Percentiles rank a stretch among this genome's conserved stretches.
Evolutionary conservation across 2,329 filamentous ascomycete genomes (phyloP).

Genomic region (Ceratocystis colombiana): DNA sequence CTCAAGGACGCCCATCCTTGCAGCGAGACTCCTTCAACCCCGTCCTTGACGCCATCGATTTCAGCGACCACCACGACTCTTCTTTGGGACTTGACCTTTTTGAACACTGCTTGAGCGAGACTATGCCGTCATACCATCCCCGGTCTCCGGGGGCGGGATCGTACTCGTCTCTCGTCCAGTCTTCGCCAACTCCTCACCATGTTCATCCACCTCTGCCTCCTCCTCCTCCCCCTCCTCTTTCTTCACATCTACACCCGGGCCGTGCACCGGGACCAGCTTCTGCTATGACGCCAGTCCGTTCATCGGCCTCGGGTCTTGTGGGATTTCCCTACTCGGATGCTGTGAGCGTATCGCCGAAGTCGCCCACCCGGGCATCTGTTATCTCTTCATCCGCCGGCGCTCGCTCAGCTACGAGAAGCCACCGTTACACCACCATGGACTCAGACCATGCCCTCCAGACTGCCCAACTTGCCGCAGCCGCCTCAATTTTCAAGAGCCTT

Average conservation of each 20-base stretch:
- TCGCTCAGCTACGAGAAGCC: constrained; percentile 2
- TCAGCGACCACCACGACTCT: background rate
- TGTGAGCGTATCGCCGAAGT: constrained; percentile 6
- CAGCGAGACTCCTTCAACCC: constrained; percentile 9
- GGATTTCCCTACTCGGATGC: constrained; percentile 5
- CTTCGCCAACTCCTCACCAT: background rate
- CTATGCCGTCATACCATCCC: constrained; percentile 15
- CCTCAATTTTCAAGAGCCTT: constrained; percentile 22
- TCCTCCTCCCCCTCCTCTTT: background rate
- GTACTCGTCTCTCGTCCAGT: constrained; percentile 1
- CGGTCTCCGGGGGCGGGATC: background rate
- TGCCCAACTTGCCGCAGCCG: constrained; percentile 20
- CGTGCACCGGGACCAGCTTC: background rate
- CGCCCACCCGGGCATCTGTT: constrained; percentile 9
- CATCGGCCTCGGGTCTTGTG: background rate
- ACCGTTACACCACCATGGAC: constrained; percentile 22
- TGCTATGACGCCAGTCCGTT: background rate
- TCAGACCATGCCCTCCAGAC: constrained; percentile 15
- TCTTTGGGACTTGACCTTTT: background rate
- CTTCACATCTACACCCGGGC: background rate
- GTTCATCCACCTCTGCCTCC: background rate
- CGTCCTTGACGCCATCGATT: background rate
- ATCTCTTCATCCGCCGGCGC: constrained; percentile 2
- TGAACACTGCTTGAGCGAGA: background rate
- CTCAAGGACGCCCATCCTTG: background rate